Conservation (phyloP, 257 asterid genomes). For the Apocynum venetum region DNA sequence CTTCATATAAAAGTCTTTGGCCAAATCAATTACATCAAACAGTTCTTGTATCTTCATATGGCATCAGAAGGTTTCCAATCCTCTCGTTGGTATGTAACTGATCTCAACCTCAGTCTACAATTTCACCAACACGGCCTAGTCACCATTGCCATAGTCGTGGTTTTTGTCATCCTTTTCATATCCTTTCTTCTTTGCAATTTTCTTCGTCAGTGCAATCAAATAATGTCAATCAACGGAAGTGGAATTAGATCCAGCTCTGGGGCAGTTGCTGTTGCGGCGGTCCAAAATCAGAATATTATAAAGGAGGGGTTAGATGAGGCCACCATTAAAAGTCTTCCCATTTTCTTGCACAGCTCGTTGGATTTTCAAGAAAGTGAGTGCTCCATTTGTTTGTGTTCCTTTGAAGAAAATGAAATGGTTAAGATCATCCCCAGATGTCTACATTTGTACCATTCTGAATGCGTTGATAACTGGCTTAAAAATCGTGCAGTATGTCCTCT, state of each 20-base stretch:
- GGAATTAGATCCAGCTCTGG: background rate
- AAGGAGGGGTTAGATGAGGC: conserved; percentile 19
- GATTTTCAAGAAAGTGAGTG: conserved; percentile 8
- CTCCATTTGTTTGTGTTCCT: conserved; percentile 24
- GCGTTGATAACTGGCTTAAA: conserved; percentile 26
- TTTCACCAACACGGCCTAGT: conserved; percentile 15
- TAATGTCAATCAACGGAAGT: background rate
- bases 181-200: conserved; percentile 9
- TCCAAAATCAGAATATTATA: background rate
- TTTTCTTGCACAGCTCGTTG: conserved; percentile 14
- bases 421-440: conserved; percentile 21
- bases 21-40: too few species aligned
- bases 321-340: conserved; percentile 21
- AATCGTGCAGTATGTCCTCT: conserved; percentile 23
- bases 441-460: conserved; percentile 22
- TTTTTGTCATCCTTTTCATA: conserved; percentile 10
- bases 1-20: background rate
- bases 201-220: background rate
- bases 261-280: background rate
- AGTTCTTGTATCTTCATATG: background rate
- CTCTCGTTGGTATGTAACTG: conserved; percentile 19
- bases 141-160: background rate
- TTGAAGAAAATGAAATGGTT: conserved; percentile 21
- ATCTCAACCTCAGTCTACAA: conserved; percentile 15
- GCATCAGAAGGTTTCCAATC: conserved; percentile 8